Base-by-base conservation (phyloP, 345 rosid species). In the Adansonia digitata region DNA sequence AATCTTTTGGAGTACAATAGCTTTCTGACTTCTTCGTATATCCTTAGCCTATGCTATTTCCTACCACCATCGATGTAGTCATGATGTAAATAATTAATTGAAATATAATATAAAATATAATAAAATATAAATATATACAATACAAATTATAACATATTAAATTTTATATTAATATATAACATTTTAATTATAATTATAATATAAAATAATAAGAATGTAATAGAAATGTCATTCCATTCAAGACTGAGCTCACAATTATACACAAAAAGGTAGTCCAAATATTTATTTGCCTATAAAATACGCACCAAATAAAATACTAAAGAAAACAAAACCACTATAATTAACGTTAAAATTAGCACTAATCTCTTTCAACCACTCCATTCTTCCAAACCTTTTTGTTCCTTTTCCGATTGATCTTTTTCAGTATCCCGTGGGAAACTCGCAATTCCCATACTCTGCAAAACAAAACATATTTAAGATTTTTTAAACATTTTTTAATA, bases 361-460 rank as follows among this genome's bases (percentile, higher is more conserved):
- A 64, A 18, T 24, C n/a, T 24, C 72, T 45, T 45, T 9, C 52
- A 45, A 68, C 46, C 10, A 45, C 56, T 45, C n/a, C 8, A 39
- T 46, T 15, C 70, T 37, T 14, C 70, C 51, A 46, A 46, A 12
- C 12, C 51, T 10, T 9, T 46, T 46, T 46, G 51, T 14, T 46
- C 51, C 51, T 48, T 45, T 14, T 27, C 9, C 8, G 55, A 24
- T 27, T 69, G 22, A n/a, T n/a, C n/a, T 37, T 71, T 45, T 76
- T 87, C 83, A 86, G 29, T 85, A 85, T 53, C 90, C 87, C n/a
- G 89, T 90, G 7, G 94, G 90, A 43, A 90, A 84, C 78, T 86
- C 85, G 74, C 94, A 90, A 31, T 40, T 57, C 55, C 94, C 94
- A 22, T 74, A 88, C 77, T 80, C 94, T 90, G 92, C 85, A 85